Base-by-base conservation (phyloP, 1,284 basidiomycete genomes). In the Sporisorium iseilematis-ciliati region DNA sequence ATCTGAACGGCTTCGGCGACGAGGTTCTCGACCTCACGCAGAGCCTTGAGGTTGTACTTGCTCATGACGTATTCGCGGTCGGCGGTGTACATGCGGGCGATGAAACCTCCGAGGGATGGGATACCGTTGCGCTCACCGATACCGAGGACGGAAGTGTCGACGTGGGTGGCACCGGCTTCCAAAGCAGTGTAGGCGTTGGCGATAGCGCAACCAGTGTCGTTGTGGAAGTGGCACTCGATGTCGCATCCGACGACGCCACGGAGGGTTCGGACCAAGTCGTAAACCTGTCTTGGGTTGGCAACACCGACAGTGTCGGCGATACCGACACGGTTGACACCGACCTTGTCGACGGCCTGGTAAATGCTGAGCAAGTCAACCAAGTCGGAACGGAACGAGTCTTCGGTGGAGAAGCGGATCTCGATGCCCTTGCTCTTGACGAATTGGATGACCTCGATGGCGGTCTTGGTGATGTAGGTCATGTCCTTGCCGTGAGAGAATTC, bases 401-500 rank as follows among this genome's bases (percentile, higher is more conserved):
- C 97, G 38, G 96, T 97, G 31, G 96, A 99, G 90, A 99, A 99
- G 72, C 97, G 93, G 86, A 99, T 95, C 88, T 99, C 97, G 85
- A 99, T 97, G 69, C 93, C 93, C 92, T 98, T 99, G 89, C 92
- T 94, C 91, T 99, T 99, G 89, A 99, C 96, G 82, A 93, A 99
- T 85, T 97, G 91, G 87, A 99, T 99, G 82, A 99, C 97, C 87
- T 98, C 96, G 84, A 98, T 95, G 71, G 96, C 87, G 56, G 85
- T 93, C 90, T 97, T 98, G 89, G 97, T 97, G 88, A 99, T 99
- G 89, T 98, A 99, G 58, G 94, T 89, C 94, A 99, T 99, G 87
- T 99, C 97, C 91, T 99, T 99, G 83, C 97, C 97, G 87, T 99
- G 97, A 48, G 96, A 98, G 89, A 96, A 98, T 87, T 99, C 95